Evolutionary conservation across 2,329 filamentous ascomycete genomes (phyloP).

Genomic region (Plectosphaerella plurivora): DNA sequence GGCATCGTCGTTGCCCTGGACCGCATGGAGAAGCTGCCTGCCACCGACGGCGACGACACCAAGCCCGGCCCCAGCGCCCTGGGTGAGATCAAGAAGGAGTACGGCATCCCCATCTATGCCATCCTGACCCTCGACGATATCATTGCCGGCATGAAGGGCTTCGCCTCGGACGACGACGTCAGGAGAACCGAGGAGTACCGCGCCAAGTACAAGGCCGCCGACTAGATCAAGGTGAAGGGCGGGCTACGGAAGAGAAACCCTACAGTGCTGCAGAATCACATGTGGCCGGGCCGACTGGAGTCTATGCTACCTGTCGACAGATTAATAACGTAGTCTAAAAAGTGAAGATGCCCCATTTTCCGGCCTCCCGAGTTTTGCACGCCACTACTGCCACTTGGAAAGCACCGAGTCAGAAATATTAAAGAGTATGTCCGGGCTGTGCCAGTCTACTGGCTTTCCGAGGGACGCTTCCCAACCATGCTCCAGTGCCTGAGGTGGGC

Average conservation of each 20-base stretch:
- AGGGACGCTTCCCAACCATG: background rate
- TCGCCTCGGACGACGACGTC: slow-evolving; percentile 59
- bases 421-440: background rate
- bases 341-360: background rate
- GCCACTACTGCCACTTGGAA: background rate
- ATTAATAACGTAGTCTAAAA: background rate
- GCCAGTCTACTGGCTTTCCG: background rate
- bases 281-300: background rate
- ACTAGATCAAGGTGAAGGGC: slow-evolving; percentile 26
- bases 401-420: background rate
- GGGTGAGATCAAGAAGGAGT: slow-evolving; percentile 78
- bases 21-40: slow-evolving; percentile 75
- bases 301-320: background rate
- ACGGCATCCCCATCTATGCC: slow-evolving; percentile 75
- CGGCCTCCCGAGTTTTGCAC: background rate
- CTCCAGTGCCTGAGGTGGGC: background rate
- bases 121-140: slow-evolving; percentile 85
- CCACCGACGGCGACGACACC: slow-evolving; percentile 59
- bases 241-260: background rate
- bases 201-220: slow-evolving; percentile 56
- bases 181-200: slow-evolving; percentile 71
- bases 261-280: background rate
- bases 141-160: slow-evolving; percentile 60
- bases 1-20: slow-evolving; percentile 89
- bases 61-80: slow-evolving; percentile 74